phyloP scores from a whole-genome alignment of 2,329 filamentous ascomycete genomes.

The Passalora sequoiae region DNA sequence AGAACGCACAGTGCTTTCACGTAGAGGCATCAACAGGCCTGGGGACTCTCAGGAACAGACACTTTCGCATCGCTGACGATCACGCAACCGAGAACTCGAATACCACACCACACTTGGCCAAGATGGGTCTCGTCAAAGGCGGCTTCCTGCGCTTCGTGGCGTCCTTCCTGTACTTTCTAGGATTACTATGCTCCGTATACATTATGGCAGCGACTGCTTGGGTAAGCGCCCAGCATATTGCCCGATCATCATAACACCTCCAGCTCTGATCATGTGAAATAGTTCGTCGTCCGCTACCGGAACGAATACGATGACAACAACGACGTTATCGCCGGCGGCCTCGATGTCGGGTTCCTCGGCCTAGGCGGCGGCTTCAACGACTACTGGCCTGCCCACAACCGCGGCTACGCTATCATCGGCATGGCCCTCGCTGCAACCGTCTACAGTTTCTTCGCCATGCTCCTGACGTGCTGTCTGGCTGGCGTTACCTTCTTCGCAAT shows the following conservation, averaged over 20 bases:
- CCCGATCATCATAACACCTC: too few species aligned
- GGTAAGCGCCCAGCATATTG: too few species aligned
- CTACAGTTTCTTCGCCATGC: conserved; percentile 3
- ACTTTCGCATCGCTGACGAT: too few species aligned
- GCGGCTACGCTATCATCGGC: not conserved
- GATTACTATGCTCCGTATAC: conserved; percentile 3
- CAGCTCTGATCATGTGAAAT: too few species aligned
- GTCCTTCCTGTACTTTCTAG: conserved; percentile 1
- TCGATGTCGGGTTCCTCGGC: not conserved
- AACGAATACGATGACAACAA: not conserved
- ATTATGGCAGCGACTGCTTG: conserved; percentile 5
- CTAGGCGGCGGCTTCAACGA: conserved; percentile 1
- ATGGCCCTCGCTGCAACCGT: conserved; percentile 1
- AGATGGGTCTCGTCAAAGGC: conserved; percentile 7
- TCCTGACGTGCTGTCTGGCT: conserved; percentile 3
- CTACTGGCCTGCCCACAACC: not conserved
- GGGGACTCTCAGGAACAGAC: too few species aligned
- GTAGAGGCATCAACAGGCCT: too few species aligned
- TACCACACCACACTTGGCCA: too few species aligned
- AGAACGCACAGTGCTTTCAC: too few species aligned
- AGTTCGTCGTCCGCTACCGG: not conserved
- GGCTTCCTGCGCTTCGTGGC: conserved; percentile 1
- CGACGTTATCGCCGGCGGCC: not conserved
- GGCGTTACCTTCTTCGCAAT: conserved; percentile 2
- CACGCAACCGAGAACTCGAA: too few species aligned